Base-by-base conservation (phyloP, 2,329 filamentous ascomycete species). In the Fusarium ramigenum region DNA sequence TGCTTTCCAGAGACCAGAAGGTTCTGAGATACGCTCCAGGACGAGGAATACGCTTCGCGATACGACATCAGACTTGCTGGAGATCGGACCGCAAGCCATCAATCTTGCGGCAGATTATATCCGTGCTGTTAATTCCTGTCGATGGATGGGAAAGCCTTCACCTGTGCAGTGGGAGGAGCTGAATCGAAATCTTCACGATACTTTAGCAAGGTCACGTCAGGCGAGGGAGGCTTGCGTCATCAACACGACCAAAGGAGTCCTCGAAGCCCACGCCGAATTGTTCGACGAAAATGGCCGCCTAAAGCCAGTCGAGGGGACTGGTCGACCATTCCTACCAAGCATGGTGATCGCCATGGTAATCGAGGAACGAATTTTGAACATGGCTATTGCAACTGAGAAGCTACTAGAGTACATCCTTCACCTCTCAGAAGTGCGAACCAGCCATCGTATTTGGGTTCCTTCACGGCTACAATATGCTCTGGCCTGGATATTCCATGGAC, bases 341-440 rank as follows among this genome's bases (percentile, higher is more conserved):
- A 79, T 87, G n/a, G 78, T 86, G 5, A 69, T 85, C 7, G 81
- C 82, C 19, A 85, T 88, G 83, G 83, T 86, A 8, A 79, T 86
- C 12, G 85, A 87, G 60, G 85, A 87, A 74, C 80, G 83, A 19
- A 79, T 86, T 10, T 68, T 74, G 21, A 77, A 56, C 9, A 63
- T 70, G n/a, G 73, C 74, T 0, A 52, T 34, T 1, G 75, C 80
- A 0, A 77, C 81, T 9, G 81, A 84, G 42, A 66, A 68, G 3
- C 68, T 87, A 1, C 73, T 87, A 1, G 76, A 78, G 8, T 78
- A 82, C 18, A 76, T 86, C 5, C 69, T 82, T 1, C 73, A 78
- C 0, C 78, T 86, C 4, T 80, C 84, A 11, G 75, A 80, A 25
- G 75, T 77, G 7, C 81, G 83, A 18, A 82, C 79, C 2, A 74